These are phyloP conservation scores for Russula emetica DNA, from an alignment of 768 basidiomycete species.

Conservation along the genomic window DNA sequence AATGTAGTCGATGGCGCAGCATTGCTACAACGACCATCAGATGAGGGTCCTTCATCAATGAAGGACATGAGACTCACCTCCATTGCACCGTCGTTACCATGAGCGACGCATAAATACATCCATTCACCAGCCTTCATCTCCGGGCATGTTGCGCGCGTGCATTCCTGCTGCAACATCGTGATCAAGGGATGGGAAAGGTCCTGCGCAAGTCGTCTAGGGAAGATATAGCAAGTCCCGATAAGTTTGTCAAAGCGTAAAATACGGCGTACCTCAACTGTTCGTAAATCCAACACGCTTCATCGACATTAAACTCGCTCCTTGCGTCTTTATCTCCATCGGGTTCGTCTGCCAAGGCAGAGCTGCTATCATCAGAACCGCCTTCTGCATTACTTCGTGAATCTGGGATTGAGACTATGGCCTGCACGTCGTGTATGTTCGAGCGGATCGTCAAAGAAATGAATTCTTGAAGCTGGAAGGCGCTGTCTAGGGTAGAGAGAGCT, in stretches of 20 bases:
- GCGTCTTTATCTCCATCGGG: slow-evolving; percentile 36
- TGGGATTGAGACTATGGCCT: slow-evolving; percentile 74
- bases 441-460: slow-evolving; percentile 87
- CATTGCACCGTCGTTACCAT: slow-evolving; percentile 83
- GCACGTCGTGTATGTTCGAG: slow-evolving; percentile 83
- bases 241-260: background rate
- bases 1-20: slow-evolving; percentile 97
- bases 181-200: slow-evolving; percentile 84
- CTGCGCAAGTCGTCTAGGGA: slow-evolving; percentile 72
- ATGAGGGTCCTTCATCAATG: background rate
- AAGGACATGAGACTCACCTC: slow-evolving; percentile 49
- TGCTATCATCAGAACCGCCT: slow-evolving; percentile 25
- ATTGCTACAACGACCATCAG: slow-evolving; percentile 53
- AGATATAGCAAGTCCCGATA: background rate
- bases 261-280: slow-evolving; percentile 50
- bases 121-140: slow-evolving; percentile 99
- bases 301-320: slow-evolving; percentile 56
- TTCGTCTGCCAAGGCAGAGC: slow-evolving; percentile 31
- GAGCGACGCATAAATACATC: slow-evolving; percentile 93
- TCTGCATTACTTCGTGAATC: slow-evolving; percentile 30
- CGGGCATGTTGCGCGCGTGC: slow-evolving; percentile 80
- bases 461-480: slow-evolving; percentile 92
- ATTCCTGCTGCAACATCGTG: slow-evolving; percentile 80
- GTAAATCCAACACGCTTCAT: slow-evolving; percentile 83
- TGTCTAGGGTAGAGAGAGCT: slow-evolving; percentile 69